Base-by-base conservation (phyloP, 306 rosid species). In the Gastrolobium bilobum region DNA sequence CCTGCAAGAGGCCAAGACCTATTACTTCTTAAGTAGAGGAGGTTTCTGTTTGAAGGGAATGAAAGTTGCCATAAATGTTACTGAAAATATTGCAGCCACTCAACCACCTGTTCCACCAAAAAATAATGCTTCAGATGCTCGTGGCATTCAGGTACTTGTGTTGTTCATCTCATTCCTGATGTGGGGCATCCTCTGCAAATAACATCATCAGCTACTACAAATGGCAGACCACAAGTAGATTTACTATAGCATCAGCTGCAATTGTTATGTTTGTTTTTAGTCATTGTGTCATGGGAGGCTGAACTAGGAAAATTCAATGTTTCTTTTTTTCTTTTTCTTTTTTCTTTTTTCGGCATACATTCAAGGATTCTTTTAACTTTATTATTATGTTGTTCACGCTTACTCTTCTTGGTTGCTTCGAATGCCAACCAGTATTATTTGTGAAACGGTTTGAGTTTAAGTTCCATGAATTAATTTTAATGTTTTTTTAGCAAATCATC, bases 11-110 rank as follows among this genome's bases (percentile, higher is more conserved):
- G 52, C 44, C 0, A 81, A 75, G 47, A 81, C 85, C 4, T 91
- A 89, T 76, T 93, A 86, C 87, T 91, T 91, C 76, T 13, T 89
- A 58, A 78, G 87, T 56, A 79, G 89, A 8, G 81, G 91, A 56
- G 94, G 91, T 8, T 75, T 33, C 82, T 93, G 94, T 83, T 82
- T 29, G 65, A 37, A 83, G 0, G 93, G 96, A 2, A 14, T 91
- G 88, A 88, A 84, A 52, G 82, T 89, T 58, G 80, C 88, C n/a
- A 61, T 93, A 15, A 1, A 42, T 2, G 91, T 87, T 53, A 10
- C 30, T 34, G 39, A 79, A 3, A 8, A 63, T 78, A 20, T 7
- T 31, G 76, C 73, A 11, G 66, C 77, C 3, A 3, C 71, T 68
- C 54, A 73, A 6, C 47, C 71, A 8, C 82, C 77, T 65, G 54